Percentiles rank a stretch among this genome's conserved stretches.
Evolutionary conservation across 2,329 filamentous ascomycete species (phyloP).

Genomic region (Blumeria hordei): DNA sequence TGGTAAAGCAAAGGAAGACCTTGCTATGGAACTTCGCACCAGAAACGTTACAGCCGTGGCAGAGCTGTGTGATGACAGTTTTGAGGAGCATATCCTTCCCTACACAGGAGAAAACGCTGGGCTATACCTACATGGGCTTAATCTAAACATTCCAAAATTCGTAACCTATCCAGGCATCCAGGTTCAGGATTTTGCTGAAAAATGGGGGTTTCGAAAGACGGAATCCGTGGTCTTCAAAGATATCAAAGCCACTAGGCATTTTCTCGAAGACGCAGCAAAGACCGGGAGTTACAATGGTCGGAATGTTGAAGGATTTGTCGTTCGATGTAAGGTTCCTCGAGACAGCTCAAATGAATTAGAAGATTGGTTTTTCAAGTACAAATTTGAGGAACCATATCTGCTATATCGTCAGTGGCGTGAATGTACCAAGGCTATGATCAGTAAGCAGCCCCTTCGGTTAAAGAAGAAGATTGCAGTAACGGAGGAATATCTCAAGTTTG

Average conservation of each 20-base stretch:
- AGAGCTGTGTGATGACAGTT: slow-evolving; percentile 84
- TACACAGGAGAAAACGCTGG: slow-evolving; percentile 67
- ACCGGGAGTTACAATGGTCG: slow-evolving; percentile 75
- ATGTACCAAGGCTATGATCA: slow-evolving; percentile 75
- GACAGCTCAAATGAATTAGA: slow-evolving; percentile 29
- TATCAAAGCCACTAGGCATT: slow-evolving; percentile 46
- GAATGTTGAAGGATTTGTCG: slow-evolving; percentile 90
- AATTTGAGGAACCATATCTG: slow-evolving; percentile 94
- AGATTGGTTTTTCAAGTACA: slow-evolving; percentile 99
- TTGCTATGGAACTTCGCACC: slow-evolving; percentile 48
- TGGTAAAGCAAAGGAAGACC: slow-evolving; percentile 54
- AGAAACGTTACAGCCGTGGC: slow-evolving; percentile 89
- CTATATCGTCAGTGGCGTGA: slow-evolving; percentile 99
- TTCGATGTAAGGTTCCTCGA: slow-evolving; percentile 55
- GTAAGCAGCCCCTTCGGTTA: slow-evolving; percentile 46
- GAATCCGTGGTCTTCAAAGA: slow-evolving; percentile 57
- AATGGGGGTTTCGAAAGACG: slow-evolving; percentile 86
- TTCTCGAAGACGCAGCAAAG: slow-evolving; percentile 66
- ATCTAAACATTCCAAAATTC: slow-evolving; percentile 84
- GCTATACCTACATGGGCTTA: slow-evolving; percentile 87
- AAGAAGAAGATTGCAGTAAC: slow-evolving; percentile 59
- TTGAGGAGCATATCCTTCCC: slow-evolving; percentile 89
- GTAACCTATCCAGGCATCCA: slow-evolving; percentile 58
- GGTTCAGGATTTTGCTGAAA: slow-evolving; percentile 74
- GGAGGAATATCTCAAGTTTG: slow-evolving; percentile 70